Base-by-base conservation (phyloP, 2,329 filamentous ascomycete species). In the Aureobasidium mangrovei region DNA sequence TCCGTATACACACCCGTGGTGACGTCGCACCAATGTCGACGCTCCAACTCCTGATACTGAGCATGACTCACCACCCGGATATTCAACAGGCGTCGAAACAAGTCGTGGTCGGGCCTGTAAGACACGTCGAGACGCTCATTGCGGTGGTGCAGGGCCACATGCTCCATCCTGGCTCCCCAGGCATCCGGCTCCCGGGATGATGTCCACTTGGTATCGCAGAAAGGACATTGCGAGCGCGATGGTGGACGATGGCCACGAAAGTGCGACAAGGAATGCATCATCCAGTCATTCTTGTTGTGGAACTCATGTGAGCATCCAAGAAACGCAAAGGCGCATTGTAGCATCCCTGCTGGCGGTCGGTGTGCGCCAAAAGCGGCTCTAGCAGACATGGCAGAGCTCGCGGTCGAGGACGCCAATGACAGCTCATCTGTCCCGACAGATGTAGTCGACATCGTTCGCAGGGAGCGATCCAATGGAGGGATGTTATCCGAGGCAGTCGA, bases 301-400 rank as follows among this genome's bases (percentile, higher is more conserved):
- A 52, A 56, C 3, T 48, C 29, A 10, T 44, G 31, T 1, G 8
- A 18, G 33, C 54, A 56, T 8, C 40, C 54, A 4, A 56, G 40
- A 28, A 56, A 56, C 32, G 47, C 38, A 12, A 56, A 56, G 26
- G 39, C 33, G 33, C 54, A 56, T 31, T 56, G 54, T 9, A 51
- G 31, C 9, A 7, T 28, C 3, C 47, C 41, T 40, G 36, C n/a
- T 8, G 24, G n/a, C n/a, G 46, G 36, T 3, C 29, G 18, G 8
- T 18, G 3, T 5, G 31, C 6, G 18, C 24, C 38, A 35, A 40
- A 27, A 2, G 6, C 10, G 32, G 6, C 32, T 10, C 10, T 7
- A 7, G 32, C 32, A 18, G 27, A 40, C 29, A 3, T 24, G 24
- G 45, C 36, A 4, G 33, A 29, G 6, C 8, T 29, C 3, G 24